Percentiles rank a stretch among this genome's conserved stretches.
Conservation (phyloP, 345 rosid genomes). For the Hypericum androsaemum region DNA sequence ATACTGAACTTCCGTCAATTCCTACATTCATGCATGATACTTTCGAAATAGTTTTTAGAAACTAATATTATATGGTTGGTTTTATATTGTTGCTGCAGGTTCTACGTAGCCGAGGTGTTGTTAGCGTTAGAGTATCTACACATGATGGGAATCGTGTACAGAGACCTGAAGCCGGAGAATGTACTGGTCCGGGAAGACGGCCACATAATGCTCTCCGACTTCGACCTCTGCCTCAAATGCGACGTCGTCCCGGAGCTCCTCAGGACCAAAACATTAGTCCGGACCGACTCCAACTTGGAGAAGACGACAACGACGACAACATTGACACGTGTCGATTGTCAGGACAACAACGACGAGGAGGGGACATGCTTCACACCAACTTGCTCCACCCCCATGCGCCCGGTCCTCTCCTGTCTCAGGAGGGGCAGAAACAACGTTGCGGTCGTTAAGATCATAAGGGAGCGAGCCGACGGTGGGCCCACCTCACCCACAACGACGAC, state of each 20-base stretch:
- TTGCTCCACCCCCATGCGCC: constrained; percentile 51
- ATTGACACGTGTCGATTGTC: background rate
- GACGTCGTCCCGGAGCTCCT: constrained; percentile 72
- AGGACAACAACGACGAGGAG: background rate
- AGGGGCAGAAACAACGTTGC: constrained; percentile 24
- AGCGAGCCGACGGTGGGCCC: background rate
- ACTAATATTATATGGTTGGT: too few species aligned
- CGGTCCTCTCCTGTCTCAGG: constrained; percentile 64
- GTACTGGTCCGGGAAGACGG: constrained; percentile 28
- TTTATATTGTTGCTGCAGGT: constrained; percentile 7
- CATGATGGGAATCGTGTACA: constrained; percentile 30
- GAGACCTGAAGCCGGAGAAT: constrained; percentile 27
- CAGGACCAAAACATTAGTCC: constrained; percentile 11
- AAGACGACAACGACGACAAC: constrained; percentile 13
- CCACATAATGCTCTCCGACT: constrained; percentile 27
- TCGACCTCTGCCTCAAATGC: constrained; percentile 48
- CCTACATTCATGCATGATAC: too few species aligned
- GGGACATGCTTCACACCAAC: constrained; percentile 43
- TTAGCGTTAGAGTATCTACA: constrained; percentile 26
- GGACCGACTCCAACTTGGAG: constrained; percentile 4
- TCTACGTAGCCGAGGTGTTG: constrained; percentile 22
- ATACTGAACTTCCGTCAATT: too few species aligned
- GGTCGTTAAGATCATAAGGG: constrained; percentile 42
- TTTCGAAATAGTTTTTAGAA: too few species aligned
- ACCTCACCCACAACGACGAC: background rate